Evolutionary conservation across 1,139 yeast species (phyloP), one percentile per base, ranked within the genome.

Genomic region (Sugiyamaella sp.): DNA sequence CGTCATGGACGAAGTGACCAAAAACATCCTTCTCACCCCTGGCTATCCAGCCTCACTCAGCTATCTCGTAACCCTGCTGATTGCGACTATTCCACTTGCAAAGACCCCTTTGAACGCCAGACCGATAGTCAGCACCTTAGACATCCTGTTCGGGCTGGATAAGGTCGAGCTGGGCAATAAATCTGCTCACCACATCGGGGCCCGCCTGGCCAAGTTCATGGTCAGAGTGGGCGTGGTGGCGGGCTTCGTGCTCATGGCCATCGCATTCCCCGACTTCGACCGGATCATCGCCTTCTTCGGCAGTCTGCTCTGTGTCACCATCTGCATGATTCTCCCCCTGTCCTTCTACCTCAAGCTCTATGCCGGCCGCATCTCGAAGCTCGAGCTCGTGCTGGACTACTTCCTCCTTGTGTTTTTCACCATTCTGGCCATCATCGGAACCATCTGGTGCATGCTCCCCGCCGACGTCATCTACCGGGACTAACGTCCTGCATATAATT

Each of bases 71-170:
- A 86, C 93, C 51, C 78, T 79, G 0, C 73, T 89, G 46, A 86
- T 90, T 74, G 88, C 96, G 38, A 64, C 90, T 39, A 82, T 91
- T 24, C 97, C 98, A 1, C 70, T 90, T 42, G 90, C 97, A 1
- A 91, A 91, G 66, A 82, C 93, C 1, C 97, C 98, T 0, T 75
- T 91, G 48, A 87, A 85, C 63, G 90, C 95, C 6, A 82, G 93
- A 62, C 98, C 98, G 0, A 85, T 91, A 41, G 81, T 89, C 19
- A 80, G 93, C 4, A 85, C 95, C 0, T 67, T 82, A 12, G 89
- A 84, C 58, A 70, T 74, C 16, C 56, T 79, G 24, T 60, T 74
- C 33, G 74, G 73, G 5, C 68, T 76, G 8, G 67, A 68, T 37
- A 65, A 67, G 16, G 59, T 52, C 33, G 40, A 46, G 9, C 44